Evolutionary conservation across 2,329 filamentous ascomycete genomes (phyloP), one percentile per base, ranked within the genome.

Genomic region (Fusarium newnesense): DNA sequence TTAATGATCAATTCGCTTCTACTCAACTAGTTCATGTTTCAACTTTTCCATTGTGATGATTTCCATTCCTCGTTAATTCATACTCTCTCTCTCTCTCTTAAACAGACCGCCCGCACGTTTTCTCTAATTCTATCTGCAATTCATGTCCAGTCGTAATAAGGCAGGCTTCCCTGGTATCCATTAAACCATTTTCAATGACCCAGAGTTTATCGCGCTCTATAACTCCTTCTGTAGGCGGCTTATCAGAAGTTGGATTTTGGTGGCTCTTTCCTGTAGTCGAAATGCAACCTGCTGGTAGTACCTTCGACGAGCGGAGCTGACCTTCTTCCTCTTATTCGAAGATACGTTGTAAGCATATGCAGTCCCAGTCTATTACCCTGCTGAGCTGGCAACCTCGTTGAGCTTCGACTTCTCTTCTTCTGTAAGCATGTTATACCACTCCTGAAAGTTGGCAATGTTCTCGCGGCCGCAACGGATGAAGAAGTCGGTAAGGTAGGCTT

Each of bases 401-500:
- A 91, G 82, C 80, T 89, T 91, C 12, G 77, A 77, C 80, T 89
- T 87, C 79, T 91, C 89, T 28, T 88, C 86, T 9, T 86, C 85
- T n/a, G 82, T 85, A 47, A 91, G 79, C 81, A 87, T 82, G 64
- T 81, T 83, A 76, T 88, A 90, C 88, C 88, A 90, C 21, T 86
- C 82, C 76, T 86, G 84, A 81, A 90, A 91, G 64, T 84, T 85
- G 58, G 86, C 86, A 49, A 87, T 82, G 73, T 90, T 88, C 66
- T 90, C 88, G n/a, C 83, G 84, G 16, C 86, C 87, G 15, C 87
- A 87, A 18, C 81, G 79, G 54, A 91, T 81, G 84, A 98, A 98
- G 84, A 97, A 98, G 19, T 95, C 90, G 2, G 90, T 87, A 52
- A 98, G 85, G 81, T 94, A 97, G 8, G 88, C 89, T 80, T 97